phyloP scores from a whole-genome alignment of 2,329 filamentous ascomycete species.

The Diaporthe caulivora region DNA sequence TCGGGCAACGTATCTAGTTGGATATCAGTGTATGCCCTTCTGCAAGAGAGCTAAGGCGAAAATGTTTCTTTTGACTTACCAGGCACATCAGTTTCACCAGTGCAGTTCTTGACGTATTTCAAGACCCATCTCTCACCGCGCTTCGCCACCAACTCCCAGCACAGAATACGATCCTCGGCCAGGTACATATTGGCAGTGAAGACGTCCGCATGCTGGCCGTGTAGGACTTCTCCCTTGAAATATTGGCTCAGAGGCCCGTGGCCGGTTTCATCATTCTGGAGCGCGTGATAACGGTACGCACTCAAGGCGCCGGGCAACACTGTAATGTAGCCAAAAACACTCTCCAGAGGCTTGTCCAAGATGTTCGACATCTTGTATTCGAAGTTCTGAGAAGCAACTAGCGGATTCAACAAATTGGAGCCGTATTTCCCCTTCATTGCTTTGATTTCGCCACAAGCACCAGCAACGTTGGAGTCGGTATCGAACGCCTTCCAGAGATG shows the following conservation, averaged over 20 bases:
- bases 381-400: constrained; percentile 98
- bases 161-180: constrained; percentile 89
- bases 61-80: constrained; percentile 66
- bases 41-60: neutral
- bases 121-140: constrained; percentile 94
- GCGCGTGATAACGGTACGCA: constrained; percentile 93
- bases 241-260: constrained; percentile 97
- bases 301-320: constrained; percentile 95
- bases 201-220: constrained; percentile 95
- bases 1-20: constrained; percentile 87
- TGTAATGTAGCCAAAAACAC: constrained; percentile 97
- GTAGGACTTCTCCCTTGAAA: constrained; percentile 98
- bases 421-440: constrained; percentile 93
- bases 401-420: constrained; percentile 86
- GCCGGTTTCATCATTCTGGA: constrained; percentile 96
- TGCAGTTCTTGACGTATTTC: constrained; percentile 97
- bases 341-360: constrained; percentile 95
- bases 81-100: constrained; percentile 97
- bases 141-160: constrained; percentile 97
- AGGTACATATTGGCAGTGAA: constrained; percentile 98
- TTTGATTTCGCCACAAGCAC: constrained; percentile 97
- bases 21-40: constrained; percentile 40
- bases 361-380: constrained; percentile 99
- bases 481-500: constrained; percentile 99
- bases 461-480: constrained; percentile 95